Evolutionary conservation across 2,329 filamentous ascomycete genomes (phyloP).

Genomic region (Fusarium nelsonii): DNA sequence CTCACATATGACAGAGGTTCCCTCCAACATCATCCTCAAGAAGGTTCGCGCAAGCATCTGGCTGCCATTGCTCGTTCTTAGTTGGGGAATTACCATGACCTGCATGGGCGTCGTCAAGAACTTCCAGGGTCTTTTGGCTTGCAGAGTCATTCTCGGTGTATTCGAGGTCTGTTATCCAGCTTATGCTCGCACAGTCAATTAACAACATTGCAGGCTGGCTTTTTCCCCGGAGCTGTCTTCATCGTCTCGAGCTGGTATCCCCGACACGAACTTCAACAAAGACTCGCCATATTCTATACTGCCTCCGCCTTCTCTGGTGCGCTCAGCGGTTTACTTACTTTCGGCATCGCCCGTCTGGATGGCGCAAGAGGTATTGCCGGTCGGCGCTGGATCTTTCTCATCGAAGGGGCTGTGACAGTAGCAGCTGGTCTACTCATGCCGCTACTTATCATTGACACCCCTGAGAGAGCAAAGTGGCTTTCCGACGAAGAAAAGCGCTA

Average conservation of each 20-base stretch:
- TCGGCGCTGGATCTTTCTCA: conserved; percentile 68
- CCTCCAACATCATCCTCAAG: conserved; percentile 53
- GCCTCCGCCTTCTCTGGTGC: conserved; percentile 56
- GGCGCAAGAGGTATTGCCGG: conserved; percentile 57
- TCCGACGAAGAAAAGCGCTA: conserved; percentile 53
- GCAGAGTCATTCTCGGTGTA: conserved; percentile 58
- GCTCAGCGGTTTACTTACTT: conserved; percentile 60
- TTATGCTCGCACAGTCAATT: fast-evolving
- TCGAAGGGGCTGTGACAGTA: conserved; percentile 61
- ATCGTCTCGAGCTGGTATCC: conserved; percentile 50
- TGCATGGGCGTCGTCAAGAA: conserved; percentile 59
- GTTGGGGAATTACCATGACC: conserved; percentile 60
- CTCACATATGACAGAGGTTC: conserved; percentile 51
- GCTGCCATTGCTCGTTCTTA: conserved; percentile 52
- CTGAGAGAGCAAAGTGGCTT: conserved; percentile 51
- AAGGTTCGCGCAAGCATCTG: conserved; percentile 53
- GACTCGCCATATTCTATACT: conserved; percentile 54
- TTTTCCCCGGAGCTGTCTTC: conserved; percentile 52
- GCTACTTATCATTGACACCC: conserved; percentile 59
- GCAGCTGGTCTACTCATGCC: conserved; percentile 48
- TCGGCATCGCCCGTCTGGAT: conserved; percentile 58
- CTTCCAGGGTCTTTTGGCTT: conserved; percentile 60
- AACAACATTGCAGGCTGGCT: conserved; percentile 52
- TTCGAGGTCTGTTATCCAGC: conserved; percentile 49
- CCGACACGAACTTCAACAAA: conserved; percentile 47